Percentiles rank a stretch among this genome's conserved stretches.
phyloP scores from a whole-genome alignment of 192 early-diverging fungal genomes.

The Backusella circina region DNA sequence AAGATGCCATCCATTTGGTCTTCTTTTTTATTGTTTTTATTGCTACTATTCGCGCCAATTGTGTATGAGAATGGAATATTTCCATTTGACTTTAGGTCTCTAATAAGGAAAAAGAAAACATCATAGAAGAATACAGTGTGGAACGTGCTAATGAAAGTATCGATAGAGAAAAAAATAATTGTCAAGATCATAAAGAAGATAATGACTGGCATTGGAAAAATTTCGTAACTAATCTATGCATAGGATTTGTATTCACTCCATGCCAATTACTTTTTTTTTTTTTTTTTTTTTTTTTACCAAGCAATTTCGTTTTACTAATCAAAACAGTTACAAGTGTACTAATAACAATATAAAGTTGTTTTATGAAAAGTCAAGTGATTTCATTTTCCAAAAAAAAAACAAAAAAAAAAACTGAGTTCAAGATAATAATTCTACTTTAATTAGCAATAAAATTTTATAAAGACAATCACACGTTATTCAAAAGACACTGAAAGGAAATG shows the following conservation, averaged over 20 bases:
- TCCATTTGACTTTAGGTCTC: background rate
- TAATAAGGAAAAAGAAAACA: background rate
- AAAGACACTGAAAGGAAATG: background rate
- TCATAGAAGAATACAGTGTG: background rate
- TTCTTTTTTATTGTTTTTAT: background rate
- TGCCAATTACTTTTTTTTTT: background rate
- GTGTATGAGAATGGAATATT: background rate
- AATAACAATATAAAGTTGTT: background rate
- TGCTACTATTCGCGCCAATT: background rate
- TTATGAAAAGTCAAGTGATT: background rate
- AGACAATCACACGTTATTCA: background rate
- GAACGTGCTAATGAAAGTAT: background rate
- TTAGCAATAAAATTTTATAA: background rate
- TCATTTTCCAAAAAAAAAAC: background rate
- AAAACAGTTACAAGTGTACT: background rate
- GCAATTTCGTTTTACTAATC: background rate
- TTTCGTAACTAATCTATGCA: background rate
- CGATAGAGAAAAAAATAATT: background rate
- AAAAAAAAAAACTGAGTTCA: background rate
- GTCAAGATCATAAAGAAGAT: background rate
- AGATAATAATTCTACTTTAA: background rate
- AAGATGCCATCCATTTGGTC: background rate
- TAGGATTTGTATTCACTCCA: background rate
- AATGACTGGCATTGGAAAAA: background rate
- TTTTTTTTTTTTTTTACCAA: background rate